Evolutionary conservation across 345 rosid genomes (phyloP).

Genomic region (Bruguiera sexangula): DNA sequence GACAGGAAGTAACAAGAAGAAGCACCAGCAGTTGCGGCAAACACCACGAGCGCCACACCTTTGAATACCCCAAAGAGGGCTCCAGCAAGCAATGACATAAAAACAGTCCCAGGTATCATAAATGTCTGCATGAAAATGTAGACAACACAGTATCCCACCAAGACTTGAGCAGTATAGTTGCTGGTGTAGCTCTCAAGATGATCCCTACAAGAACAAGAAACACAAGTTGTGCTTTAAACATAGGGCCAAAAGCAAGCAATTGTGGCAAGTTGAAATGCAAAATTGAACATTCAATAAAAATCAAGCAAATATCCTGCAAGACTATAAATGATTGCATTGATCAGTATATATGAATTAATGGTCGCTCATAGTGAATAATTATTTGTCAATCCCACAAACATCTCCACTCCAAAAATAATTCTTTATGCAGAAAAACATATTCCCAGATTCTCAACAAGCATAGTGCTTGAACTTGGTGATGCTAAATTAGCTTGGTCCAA

Average conservation of each 20-base stretch:
- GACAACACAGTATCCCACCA: constrained; percentile 74
- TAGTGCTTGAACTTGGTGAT: too few species aligned
- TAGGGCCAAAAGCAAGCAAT: constrained; percentile 3
- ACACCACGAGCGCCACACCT: constrained; percentile 83
- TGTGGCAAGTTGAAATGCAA: background rate
- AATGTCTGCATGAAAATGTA: constrained; percentile 94
- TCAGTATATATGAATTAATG: background rate
- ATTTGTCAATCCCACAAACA: background rate
- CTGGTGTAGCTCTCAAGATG: constrained; percentile 81
- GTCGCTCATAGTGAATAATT: background rate
- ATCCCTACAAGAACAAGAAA: constrained; percentile 49
- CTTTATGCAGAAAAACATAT: background rate
- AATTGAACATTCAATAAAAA: background rate
- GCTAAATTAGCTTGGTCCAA: too few species aligned
- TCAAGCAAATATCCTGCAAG: background rate
- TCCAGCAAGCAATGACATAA: constrained; percentile 96
- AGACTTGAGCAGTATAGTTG: constrained; percentile 80
- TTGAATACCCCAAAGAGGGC: constrained; percentile 79
- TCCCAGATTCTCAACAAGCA: too few species aligned
- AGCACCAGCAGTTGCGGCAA: constrained; percentile 92
- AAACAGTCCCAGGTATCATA: constrained; percentile 94
- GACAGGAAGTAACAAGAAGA: constrained; percentile 91
- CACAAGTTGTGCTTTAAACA: background rate
- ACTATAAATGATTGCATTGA: background rate
- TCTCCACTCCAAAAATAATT: background rate